Conservation (phyloP, 116 monocot species). For the Trichopus zeylanicus region DNA sequence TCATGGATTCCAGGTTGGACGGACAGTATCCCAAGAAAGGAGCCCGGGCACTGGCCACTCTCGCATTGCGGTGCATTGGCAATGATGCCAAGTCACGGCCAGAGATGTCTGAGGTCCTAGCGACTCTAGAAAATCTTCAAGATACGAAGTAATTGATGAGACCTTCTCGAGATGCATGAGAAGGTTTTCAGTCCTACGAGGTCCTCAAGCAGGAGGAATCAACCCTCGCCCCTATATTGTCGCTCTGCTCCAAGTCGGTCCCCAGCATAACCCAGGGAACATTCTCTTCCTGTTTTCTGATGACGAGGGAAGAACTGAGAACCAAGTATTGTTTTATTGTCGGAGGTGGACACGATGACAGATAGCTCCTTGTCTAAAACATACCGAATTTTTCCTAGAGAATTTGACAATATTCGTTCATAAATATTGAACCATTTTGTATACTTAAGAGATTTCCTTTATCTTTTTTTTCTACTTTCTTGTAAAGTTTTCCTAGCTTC, state of each 20-base stretch:
- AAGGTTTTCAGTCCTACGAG: background rate
- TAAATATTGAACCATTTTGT: too few relatives aligned
- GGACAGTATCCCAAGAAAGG: slow-evolving; percentile 71
- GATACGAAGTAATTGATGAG: slow-evolving; percentile 17
- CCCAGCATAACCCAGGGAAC: slow-evolving; percentile 12
- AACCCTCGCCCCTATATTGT: slow-evolving; percentile 6
- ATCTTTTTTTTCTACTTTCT: too few relatives aligned
- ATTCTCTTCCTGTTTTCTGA: slow-evolving; percentile 8
- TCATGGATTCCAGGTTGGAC: slow-evolving; percentile 72
- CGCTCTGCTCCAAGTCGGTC: slow-evolving; percentile 7
- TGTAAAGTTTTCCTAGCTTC: too few relatives aligned
- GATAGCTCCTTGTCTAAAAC: too few relatives aligned
- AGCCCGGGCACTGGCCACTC: slow-evolving; percentile 36
- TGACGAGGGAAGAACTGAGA: too few relatives aligned
- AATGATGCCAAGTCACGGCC: slow-evolving; percentile 60
- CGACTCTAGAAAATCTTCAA: slow-evolving; percentile 43
- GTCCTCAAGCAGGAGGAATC: slow-evolving; percentile 13
- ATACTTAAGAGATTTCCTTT: too few relatives aligned
- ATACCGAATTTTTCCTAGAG: too few relatives aligned
- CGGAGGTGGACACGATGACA: too few relatives aligned
- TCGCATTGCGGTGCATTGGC: slow-evolving; percentile 51
- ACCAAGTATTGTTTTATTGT: too few relatives aligned
- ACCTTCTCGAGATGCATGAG: slow-evolving; percentile 1
- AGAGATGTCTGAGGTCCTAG: slow-evolving; percentile 62
- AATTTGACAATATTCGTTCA: too few relatives aligned